These are phyloP conservation scores for Teunomyces gatunensis DNA, from an alignment of 805 yeast genomes.

Conservation along the genomic window DNA sequence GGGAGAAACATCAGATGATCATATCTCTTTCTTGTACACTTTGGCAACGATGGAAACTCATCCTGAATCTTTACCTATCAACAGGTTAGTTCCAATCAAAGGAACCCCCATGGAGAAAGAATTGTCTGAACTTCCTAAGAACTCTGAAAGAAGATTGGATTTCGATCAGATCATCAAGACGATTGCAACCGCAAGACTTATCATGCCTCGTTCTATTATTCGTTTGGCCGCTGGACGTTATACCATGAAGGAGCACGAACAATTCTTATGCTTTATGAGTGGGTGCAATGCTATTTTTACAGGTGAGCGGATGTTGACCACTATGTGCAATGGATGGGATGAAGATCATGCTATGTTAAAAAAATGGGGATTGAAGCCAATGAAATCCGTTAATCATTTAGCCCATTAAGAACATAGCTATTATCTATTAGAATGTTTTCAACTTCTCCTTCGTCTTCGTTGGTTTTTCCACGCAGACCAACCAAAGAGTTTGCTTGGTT, in stretches of 20 bases:
- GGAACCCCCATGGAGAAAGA: constrained; percentile 75
- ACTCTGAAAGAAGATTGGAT: constrained; percentile 41
- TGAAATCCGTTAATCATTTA: constrained; percentile 30
- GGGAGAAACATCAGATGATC: constrained; percentile 73
- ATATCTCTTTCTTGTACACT: constrained; percentile 63
- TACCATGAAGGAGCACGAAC: constrained; percentile 76
- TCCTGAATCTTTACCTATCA: constrained; percentile 82
- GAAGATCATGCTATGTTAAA: constrained; percentile 67
- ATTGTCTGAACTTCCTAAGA: constrained; percentile 33
- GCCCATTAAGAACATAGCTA: not conserved
- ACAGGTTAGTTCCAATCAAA: constrained; percentile 70
- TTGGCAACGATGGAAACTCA: constrained; percentile 66
- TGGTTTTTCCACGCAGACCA: constrained; percentile 4
- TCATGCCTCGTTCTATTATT: constrained; percentile 71
- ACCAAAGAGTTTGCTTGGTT: constrained; percentile 16
- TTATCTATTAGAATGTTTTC: constrained; percentile 3
- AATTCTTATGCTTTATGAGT: constrained; percentile 69
- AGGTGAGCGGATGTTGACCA: constrained; percentile 77
- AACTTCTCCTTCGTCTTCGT: not conserved
- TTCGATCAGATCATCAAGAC: constrained; percentile 66
- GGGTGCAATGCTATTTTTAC: constrained; percentile 82
- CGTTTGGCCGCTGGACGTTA: constrained; percentile 80
- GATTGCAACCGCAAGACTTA: constrained; percentile 69
- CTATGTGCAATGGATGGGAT: constrained; percentile 83
- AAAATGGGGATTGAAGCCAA: constrained; percentile 67